Evolutionary conservation across 2,329 filamentous ascomycete species (phyloP), one percentile per base, ranked within the genome.

Genomic region (Teratosphaeria gauchensis): DNA sequence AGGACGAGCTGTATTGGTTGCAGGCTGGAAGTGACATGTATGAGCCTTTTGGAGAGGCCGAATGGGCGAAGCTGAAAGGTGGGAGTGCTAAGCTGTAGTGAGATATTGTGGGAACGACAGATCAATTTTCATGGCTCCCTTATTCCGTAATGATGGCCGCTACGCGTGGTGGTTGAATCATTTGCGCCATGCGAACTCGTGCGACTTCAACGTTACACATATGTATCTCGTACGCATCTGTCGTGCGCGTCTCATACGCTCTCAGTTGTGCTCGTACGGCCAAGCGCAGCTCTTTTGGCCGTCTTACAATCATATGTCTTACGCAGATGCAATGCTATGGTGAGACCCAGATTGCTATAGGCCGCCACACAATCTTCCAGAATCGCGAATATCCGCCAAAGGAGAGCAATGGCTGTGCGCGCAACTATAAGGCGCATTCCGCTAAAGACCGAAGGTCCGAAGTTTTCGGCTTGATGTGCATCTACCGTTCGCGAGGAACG

Each of bases 1-100:
- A 63, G 5, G 80, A 83, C 63, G 70, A 69, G 51, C 77, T 89
- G 73, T 84, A 84, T 65, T 92, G 88, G 87, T 75, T 91, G 16
- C 81, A 79, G 65, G 80, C 78, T 0, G 82, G 82, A 28, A 78
- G 76, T 5, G 61, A 67, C n/a, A 60, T 57, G 0, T 96, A 95
- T 72, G 81, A 84, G 32, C 80, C 75, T 7, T 95, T 95, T 72
- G 75, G 74, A 0, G 73, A 79, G 62, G 75, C 73, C 58, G 87
- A 95, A 52, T 95, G 90, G 90, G 76, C 80, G 42, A 77, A 77
- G 58, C 70, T 96, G 63, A 81, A 81, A 42, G 83, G 75, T 1
- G 90, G 90, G 0, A 79, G 79, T 61, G 86, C 89, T 21, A 92
- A 86, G 76, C 74, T 95, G 62, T 92, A 87, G 19, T 28, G 19